Evolutionary conservation across 2,329 filamentous ascomycete genomes (phyloP).

Genomic region (Boeremia lycopersici): DNA sequence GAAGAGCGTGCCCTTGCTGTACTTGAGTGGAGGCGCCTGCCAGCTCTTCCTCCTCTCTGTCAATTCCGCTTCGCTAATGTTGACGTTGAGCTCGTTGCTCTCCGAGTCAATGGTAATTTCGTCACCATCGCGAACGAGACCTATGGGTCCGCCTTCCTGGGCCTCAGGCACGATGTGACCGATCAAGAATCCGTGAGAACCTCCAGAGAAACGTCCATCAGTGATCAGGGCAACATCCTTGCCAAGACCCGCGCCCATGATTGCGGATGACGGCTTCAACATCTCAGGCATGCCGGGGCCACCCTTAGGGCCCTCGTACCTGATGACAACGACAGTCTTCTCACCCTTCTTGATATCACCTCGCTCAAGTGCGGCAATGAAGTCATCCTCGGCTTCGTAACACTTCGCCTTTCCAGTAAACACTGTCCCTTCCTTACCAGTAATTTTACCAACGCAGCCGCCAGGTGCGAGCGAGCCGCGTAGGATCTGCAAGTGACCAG

Average conservation of each 20-base stretch:
- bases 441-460: conserved; percentile 76
- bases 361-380: conserved; percentile 69
- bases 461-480: conserved; percentile 72
- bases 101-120: conserved; percentile 82
- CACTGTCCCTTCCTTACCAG: conserved; percentile 72
- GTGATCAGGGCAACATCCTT: conserved; percentile 77
- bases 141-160: conserved; percentile 83
- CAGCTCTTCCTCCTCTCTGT: conserved; percentile 58
- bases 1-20: conserved; percentile 63
- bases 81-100: conserved; percentile 68
- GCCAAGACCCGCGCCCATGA: conserved; percentile 75
- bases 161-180: conserved; percentile 89
- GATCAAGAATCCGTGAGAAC: conserved; percentile 84
- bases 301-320: conserved; percentile 75
- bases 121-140: conserved; percentile 80
- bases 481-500: conserved; percentile 76
- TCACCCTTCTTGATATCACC: conserved; percentile 76
- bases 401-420: conserved; percentile 74
- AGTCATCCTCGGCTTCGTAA: conserved; percentile 72
- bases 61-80: conserved; percentile 69
- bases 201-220: conserved; percentile 78
- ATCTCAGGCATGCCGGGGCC: conserved; percentile 78
- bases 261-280: conserved; percentile 73
- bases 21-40: conserved; percentile 61
- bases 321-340: conserved; percentile 77